Evolutionary conservation across 768 basidiomycete genomes (phyloP), one percentile per base, ranked within the genome.

Genomic region (Suillus variegatus): DNA sequence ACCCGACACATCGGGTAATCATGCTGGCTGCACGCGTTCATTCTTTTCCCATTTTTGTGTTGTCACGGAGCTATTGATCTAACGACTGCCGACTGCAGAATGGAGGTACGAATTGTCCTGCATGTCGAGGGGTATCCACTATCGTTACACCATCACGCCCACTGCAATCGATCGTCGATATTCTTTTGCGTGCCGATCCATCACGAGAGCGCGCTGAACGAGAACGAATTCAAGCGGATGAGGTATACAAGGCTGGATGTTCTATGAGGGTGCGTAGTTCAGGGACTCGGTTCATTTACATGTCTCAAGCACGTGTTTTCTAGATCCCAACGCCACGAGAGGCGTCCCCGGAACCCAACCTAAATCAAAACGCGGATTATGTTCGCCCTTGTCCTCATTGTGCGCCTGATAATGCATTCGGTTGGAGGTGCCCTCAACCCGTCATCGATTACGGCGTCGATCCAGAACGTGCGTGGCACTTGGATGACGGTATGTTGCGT

Each of bases 301-400:
- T 67, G 56, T 28, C 18, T 60, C 6, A 60, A 28, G 25, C 25
- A 60, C 36, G 32, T 36, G 55, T 54, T 35, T 40, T 43, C 52
- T 67, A 94, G 92, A 85, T 94, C 66, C 92, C 93, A 35, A 80
- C 86, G 6, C 92, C 93, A 3, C 80, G 89, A 72, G 89, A 92
- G 73, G 80, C 85, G 3, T 92, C 92, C 6, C 92, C 93, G 22
- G 90, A 93, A 72, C 90, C 91, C 44, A 86, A 85, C 70, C 76
- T 92, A 51, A 85, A 89, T 71, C 81, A 84, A 51, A 87, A 84
- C 62, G 77, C 80, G 22, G 90, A 92, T 61, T 88, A 82, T 75
- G 85, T 86, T 2, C 87, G 89, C 12, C 93, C 93, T 7, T 95
- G 93, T 72, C 91, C 93, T 0, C 91, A 94, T 68, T 94, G 93